Evolutionary conservation across 2,329 filamentous ascomycete genomes (phyloP), one percentile per base, ranked within the genome.

Genomic region (Hypoxylon sp.): DNA sequence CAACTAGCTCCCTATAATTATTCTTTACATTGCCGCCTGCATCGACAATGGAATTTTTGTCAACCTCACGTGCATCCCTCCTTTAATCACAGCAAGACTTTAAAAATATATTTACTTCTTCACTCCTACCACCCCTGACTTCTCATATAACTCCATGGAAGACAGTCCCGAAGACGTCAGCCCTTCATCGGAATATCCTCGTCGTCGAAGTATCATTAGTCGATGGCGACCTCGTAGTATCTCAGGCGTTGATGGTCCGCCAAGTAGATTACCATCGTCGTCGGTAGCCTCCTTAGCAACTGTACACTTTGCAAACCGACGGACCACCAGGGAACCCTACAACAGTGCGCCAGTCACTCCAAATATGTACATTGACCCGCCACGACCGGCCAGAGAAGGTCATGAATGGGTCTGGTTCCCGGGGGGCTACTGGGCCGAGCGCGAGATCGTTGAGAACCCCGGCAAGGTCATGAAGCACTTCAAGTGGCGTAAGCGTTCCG

Each of bases 361-460:
- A 17, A 58, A 48, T 34, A 48, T 76, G 17, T 76, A 75, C 14
- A 75, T 85, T 28, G 86, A 89, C 61, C 87, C 87, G 2, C 87
- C 87, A 23, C 83, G 87, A 1, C 82, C 84, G n/a, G 78, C 87
- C 58, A 84, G 78, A 52, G 81, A 84, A 48, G 86, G 87, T 43
- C 82, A 78, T 72, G 87, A 89, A 78, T 89, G 86, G 87, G 87
- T 89, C 23, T 89, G 87, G 87, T 89, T 87, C 74, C 87, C 87
- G 0, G 84, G 83, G 56, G 87, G 87, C 5, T 89, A 87, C 74
- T 89, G 86, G 87, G 87, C 87, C n/a, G 87, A 89, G 76, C 81
- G 87, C n/a, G 79, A 83, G 67, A 69, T 78, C n/a, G 61, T 65
- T 21, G 69, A 74, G 56, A 51, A 65, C 3, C 72, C 76, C 0